Percentiles rank a stretch among this genome's conserved stretches.
Conservation (phyloP, 192 early-diverging fungal genomes). For the Phycomyces blakesleeanus region DNA sequence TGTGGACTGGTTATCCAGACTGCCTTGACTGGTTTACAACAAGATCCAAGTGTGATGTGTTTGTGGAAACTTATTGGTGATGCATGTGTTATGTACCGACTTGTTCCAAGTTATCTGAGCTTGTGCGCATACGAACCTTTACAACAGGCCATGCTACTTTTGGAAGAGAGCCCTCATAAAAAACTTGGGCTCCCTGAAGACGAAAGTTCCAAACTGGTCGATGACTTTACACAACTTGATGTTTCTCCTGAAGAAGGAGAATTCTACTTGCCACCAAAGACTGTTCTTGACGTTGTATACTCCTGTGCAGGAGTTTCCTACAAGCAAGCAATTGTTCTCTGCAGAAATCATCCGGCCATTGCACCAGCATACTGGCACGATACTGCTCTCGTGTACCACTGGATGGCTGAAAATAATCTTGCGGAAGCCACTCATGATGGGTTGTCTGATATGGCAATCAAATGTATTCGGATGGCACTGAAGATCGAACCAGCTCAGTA, state of each 20-base stretch:
- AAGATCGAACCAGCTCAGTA: slow-evolving; percentile 55
- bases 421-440: not conserved
- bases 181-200: slow-evolving; percentile 37
- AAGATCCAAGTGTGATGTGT: slow-evolving; percentile 33
- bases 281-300: slow-evolving; percentile 39
- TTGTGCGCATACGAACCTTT: slow-evolving; percentile 31
- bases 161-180: slow-evolving; percentile 25
- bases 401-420: slow-evolving; percentile 26
- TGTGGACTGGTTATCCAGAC: slow-evolving; percentile 43
- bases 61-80: slow-evolving; percentile 62
- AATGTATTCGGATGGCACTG: slow-evolving; percentile 54
- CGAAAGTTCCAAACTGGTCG: slow-evolving; percentile 16
- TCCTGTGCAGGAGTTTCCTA: slow-evolving; percentile 48
- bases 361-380: slow-evolving; percentile 51
- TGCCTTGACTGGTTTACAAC: slow-evolving; percentile 19
- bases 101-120: slow-evolving; percentile 44
- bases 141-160: slow-evolving; percentile 21
- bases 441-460: slow-evolving; percentile 30
- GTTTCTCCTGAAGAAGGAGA: slow-evolving; percentile 20
- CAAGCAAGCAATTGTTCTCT: slow-evolving; percentile 47
- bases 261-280: slow-evolving; percentile 27
- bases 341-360: slow-evolving; percentile 33
- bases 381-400: slow-evolving; percentile 46
- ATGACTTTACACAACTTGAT: slow-evolving; percentile 14
- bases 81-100: slow-evolving; percentile 47